A percentile compares a stretch with the other conserved stretches of the same genome.
Evolutionary conservation across 371 early-diverging fungal genomes (phyloP).

Genomic region (Parasitella parasitica): DNA sequence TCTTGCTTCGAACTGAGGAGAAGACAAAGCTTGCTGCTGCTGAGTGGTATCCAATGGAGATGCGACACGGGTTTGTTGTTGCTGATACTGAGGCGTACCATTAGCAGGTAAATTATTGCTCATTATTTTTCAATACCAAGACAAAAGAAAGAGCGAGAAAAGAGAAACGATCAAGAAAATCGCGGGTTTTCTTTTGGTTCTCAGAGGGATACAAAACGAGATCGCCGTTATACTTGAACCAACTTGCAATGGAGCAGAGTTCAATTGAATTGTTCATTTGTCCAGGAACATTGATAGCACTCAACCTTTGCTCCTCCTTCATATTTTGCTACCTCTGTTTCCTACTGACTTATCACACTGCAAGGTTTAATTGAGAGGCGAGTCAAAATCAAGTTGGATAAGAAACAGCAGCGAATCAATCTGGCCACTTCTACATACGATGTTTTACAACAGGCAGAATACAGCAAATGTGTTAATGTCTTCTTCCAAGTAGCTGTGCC

Average conservation of each 20-base stretch:
- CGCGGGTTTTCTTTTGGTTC: background rate
- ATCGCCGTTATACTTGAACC: no score
- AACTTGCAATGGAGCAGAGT: no score
- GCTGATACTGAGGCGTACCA: background rate
- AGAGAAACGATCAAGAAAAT: background rate
- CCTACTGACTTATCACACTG: no score
- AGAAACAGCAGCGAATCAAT: no score
- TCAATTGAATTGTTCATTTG: no score
- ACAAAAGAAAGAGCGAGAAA: background rate
- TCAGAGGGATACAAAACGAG: background rate
- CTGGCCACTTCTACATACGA: background rate
- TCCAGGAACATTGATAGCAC: background rate
- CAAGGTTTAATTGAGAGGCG: no score
- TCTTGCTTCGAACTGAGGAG: constrained; percentile 4
- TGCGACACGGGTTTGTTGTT: background rate
- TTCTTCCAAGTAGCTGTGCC: background rate
- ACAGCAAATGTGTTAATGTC: background rate
- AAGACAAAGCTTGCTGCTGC: background rate
- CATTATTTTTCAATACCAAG: background rate
- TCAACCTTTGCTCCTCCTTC: no score
- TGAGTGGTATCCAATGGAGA: background rate
- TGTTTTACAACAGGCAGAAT: background rate
- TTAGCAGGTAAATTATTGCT: background rate
- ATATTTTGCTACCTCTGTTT: no score
- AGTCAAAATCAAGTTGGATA: no score